phyloP scores from a whole-genome alignment of 176 grass and related monocot species.

The Microstegium vimineum region DNA sequence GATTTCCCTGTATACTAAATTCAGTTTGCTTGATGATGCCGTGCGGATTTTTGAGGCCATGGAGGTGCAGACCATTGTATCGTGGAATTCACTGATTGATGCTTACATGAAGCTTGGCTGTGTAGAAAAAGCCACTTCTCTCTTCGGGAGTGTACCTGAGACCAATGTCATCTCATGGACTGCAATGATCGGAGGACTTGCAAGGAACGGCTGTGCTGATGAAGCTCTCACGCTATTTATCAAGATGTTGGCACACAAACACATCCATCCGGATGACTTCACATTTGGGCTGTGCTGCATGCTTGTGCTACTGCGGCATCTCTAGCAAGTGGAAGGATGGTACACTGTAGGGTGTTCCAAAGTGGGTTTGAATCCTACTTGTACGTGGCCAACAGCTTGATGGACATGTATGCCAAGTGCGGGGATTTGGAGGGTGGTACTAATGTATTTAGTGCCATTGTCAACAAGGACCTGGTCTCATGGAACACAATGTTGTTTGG shows the following conservation, averaged over 20 bases:
- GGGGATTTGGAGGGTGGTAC: conserved; percentile 36
- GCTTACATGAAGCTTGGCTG: too few relatives aligned
- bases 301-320: conserved; percentile 30
- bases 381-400: conserved; percentile 60
- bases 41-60: too few relatives aligned
- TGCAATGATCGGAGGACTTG: too few relatives aligned
- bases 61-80: too few relatives aligned
- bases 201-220: too few relatives aligned
- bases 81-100: too few relatives aligned
- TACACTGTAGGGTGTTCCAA: conserved; percentile 39
- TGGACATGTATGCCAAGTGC: conserved; percentile 71
- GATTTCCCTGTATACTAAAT: conserved; percentile 56
- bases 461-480: conserved; percentile 46
- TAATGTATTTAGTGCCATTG: conserved; percentile 27
- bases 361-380: conserved; percentile 37
- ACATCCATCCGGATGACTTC: too few relatives aligned
- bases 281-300: conserved; percentile 50
- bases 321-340: conserved; percentile 45
- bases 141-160: too few relatives aligned
- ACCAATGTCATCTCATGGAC: too few relatives aligned
- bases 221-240: too few relatives aligned
- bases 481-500: conserved; percentile 72
- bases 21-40: conserved; percentile 24
- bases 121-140: too few relatives aligned
- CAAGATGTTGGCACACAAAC: too few relatives aligned